Conservation (phyloP, 768 basidiomycete genomes). For the Guyanaporus albipodus region DNA sequence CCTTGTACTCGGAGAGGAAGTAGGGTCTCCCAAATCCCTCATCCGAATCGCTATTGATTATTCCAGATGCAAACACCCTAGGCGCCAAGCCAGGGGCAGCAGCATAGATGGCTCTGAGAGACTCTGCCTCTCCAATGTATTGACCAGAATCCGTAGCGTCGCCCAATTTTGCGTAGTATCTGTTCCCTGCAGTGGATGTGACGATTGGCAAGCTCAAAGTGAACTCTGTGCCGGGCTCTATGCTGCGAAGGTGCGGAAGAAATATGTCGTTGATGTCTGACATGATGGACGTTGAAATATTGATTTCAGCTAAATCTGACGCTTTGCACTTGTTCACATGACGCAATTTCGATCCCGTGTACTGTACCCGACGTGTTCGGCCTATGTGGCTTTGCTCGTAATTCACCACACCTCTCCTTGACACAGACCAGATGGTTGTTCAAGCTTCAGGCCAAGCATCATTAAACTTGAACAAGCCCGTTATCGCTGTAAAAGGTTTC, state of each 20-base stretch:
- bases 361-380: background rate
- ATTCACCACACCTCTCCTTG: no score
- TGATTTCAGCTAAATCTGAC: background rate
- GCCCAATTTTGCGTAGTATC: conserved; percentile 65
- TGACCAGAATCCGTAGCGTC: conserved; percentile 53
- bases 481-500: conserved; percentile 49
- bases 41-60: conserved; percentile 25
- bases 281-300: conserved; percentile 8
- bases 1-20: conserved; percentile 74
- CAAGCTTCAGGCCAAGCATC: background rate
- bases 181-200: conserved; percentile 50
- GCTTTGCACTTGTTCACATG: no score
- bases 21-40: conserved; percentile 44
- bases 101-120: conserved; percentile 54
- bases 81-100: conserved; percentile 73
- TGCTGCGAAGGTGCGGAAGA: conserved; percentile 40
- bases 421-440: background rate
- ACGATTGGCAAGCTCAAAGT: conserved; percentile 43
- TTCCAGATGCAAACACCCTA: conserved; percentile 47
- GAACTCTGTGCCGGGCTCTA: conserved; percentile 53
- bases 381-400: no score
- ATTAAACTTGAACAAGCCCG: conserved; percentile 41
- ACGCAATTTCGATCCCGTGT: background rate
- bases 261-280: conserved; percentile 27
- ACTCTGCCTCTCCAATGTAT: conserved; percentile 63